These are phyloP conservation scores for Urtica urens DNA, from an alignment of 306 rosid species.

Conservation along the genomic window DNA sequence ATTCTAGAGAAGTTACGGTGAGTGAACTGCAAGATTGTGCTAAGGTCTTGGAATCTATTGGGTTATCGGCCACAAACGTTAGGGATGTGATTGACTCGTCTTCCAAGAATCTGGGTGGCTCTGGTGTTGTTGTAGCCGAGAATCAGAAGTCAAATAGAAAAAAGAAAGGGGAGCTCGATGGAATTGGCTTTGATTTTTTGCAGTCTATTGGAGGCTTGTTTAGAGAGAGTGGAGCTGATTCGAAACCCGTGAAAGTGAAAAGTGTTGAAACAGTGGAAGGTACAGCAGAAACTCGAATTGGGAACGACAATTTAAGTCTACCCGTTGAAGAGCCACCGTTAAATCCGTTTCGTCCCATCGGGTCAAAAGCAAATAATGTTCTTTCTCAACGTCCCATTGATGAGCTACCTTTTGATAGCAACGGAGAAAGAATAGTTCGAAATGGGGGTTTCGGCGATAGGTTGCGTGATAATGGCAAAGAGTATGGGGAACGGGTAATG, in stretches of 20 bases:
- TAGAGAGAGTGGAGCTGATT: conserved; percentile 35
- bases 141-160: conserved; percentile 39
- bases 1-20: conserved; percentile 39
- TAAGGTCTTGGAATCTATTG: conserved; percentile 31
- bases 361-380: conserved; percentile 19
- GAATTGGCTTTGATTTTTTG: conserved; percentile 41
- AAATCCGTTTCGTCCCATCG: conserved; percentile 23
- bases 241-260: conserved; percentile 35
- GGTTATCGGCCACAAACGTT: conserved; percentile 34
- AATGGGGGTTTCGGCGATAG: conserved; percentile 21
- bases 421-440: conserved; percentile 21
- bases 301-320: conserved; percentile 15
- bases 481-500: conserved; percentile 29
- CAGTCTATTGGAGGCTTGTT: conserved; percentile 47
- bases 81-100: conserved; percentile 28
- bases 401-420: conserved; percentile 20
- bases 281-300: conserved; percentile 24
- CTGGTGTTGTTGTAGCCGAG: conserved; percentile 31
- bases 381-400: conserved; percentile 21
- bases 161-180: conserved; percentile 51
- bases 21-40: conserved; percentile 52
- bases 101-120: conserved; percentile 35
- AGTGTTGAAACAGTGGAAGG: conserved; percentile 34
- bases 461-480: conserved; percentile 19
- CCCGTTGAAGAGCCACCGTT: conserved; percentile 17